phyloP scores from a whole-genome alignment of 2,329 filamentous ascomycete genomes.

The Cercospora sojina region DNA sequence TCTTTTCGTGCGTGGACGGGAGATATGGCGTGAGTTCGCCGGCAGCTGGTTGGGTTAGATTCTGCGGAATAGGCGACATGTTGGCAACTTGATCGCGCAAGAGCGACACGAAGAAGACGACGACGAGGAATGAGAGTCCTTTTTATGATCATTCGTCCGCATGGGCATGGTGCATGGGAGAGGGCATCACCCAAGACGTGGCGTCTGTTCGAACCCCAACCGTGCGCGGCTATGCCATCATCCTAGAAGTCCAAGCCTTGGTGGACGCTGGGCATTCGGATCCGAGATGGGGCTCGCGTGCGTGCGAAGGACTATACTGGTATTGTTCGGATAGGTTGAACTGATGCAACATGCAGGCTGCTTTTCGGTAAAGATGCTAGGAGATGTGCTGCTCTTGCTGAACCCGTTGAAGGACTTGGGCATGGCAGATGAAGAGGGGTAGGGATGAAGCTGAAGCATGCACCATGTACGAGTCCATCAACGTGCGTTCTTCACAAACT shows the following conservation, averaged over 20 bases:
- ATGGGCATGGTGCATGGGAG: neutral
- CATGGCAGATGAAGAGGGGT: neutral
- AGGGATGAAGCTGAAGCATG: neutral
- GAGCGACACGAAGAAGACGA: neutral
- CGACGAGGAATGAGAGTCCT: neutral
- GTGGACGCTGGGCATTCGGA: neutral
- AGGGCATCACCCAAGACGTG: neutral
- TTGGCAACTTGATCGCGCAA: neutral
- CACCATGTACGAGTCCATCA: neutral
- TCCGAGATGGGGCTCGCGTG: neutral
- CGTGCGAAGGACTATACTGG: neutral
- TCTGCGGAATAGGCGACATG: neutral
- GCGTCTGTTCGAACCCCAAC: neutral
- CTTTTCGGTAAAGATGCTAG: neutral
- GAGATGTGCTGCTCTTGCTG: neutral
- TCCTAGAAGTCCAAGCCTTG: neutral
- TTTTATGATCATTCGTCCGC: neutral
- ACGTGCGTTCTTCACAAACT: neutral
- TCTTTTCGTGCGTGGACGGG: neutral
- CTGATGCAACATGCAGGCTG: neutral
- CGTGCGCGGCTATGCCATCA: constrained; percentile 2
- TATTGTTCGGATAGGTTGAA: neutral
- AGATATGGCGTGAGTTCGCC: neutral
- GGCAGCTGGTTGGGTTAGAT: neutral
- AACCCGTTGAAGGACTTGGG: neutral